A percentile compares a stretch with the other conserved stretches of the same genome.
These are phyloP conservation scores for Trypanosoma cruzi DNA, from an alignment of 208 protist genomes.

Conservation along the genomic window DNA sequence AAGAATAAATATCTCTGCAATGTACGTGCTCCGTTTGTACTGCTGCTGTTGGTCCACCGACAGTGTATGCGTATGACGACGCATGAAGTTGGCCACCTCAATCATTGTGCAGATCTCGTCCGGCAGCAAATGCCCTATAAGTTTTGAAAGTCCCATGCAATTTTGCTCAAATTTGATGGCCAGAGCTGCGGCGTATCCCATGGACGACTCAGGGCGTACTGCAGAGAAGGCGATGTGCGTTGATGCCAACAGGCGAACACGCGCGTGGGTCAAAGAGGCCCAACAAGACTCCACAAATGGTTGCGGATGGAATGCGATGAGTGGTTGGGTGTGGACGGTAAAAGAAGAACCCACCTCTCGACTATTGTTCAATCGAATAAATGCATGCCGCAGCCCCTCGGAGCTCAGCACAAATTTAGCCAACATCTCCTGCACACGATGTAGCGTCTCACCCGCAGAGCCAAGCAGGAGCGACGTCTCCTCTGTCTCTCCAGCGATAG, in stretches of 20 bases:
- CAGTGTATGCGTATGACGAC: background rate
- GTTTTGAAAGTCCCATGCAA: slow-evolving; percentile 35
- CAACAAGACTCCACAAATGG: slow-evolving; percentile 21
- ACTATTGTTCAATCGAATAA: slow-evolving; percentile 29
- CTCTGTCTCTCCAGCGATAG: slow-evolving; percentile 2
- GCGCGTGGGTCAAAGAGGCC: slow-evolving; percentile 44
- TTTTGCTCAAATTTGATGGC: slow-evolving; percentile 35
- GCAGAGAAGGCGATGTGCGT: slow-evolving; percentile 23
- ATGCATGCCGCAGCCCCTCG: slow-evolving; percentile 24
- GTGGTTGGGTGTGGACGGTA: background rate
- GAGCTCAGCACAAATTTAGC: slow-evolving; percentile 28
- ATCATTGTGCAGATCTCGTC: slow-evolving; percentile 65
- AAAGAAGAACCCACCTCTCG: background rate
- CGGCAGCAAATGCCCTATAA: slow-evolving; percentile 27
- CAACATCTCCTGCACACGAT: slow-evolving; percentile 33
- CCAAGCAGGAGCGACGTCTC: slow-evolving; percentile 30
- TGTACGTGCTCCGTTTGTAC: slow-evolving; percentile 27
- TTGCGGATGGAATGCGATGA: background rate
- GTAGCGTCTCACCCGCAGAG: slow-evolving; percentile 33
- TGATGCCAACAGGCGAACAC: slow-evolving; percentile 35
- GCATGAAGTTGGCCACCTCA: slow-evolving; percentile 46
- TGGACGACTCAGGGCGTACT: slow-evolving; percentile 9
- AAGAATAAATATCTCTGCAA: slow-evolving; percentile 46
- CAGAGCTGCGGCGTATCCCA: slow-evolving; percentile 37
- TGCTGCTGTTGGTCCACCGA: background rate